Evolutionary conservation across 176 grass and related monocot species (phyloP).

Genomic region (Tillandsia fasciculata): DNA sequence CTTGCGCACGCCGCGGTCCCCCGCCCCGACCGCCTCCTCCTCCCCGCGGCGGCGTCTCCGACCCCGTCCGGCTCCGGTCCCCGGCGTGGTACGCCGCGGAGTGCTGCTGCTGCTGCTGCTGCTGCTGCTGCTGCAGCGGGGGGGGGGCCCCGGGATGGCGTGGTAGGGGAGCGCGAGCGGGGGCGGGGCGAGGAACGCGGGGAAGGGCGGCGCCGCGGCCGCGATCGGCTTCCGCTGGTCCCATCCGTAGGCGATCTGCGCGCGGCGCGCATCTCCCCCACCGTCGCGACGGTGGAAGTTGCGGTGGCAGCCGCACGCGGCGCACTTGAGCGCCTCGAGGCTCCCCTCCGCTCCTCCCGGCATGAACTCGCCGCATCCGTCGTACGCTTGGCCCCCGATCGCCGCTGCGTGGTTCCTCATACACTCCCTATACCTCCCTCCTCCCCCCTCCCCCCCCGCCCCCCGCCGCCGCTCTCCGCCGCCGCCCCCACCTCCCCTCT

Average conservation of each 20-base stretch:
- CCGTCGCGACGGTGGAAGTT: conserved; percentile 70
- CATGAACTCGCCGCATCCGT: conserved; percentile 73
- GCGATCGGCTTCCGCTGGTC: background rate
- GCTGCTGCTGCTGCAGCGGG: background rate
- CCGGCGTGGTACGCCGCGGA: background rate
- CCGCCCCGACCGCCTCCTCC: conserved; percentile 10
- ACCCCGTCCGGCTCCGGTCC: conserved; percentile 5
- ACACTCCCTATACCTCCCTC: conserved; percentile 32
- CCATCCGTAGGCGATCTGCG: background rate
- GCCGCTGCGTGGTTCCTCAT: conserved; percentile 52
- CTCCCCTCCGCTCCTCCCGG: conserved; percentile 13
- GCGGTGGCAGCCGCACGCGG: conserved; percentile 68
- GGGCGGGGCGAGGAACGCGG: conserved; percentile 11
- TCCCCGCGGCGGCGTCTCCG: conserved; percentile 35
- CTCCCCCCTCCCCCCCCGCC: conserved; percentile 1
- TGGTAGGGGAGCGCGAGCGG: conserved; percentile 11
- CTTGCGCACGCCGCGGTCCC: conserved; percentile 21
- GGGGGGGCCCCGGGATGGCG: conserved; percentile 9
- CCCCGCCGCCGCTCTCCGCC: background rate
- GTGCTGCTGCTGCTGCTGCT: conserved; percentile 21
- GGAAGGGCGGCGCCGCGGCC: background rate
- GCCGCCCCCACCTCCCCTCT: background rate
- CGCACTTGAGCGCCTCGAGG: conserved; percentile 35
- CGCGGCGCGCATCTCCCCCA: background rate
- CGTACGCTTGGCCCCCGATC: conserved; percentile 39